Evolutionary conservation across 345 rosid genomes (phyloP).

Genomic region (Lepidium didymum): DNA sequence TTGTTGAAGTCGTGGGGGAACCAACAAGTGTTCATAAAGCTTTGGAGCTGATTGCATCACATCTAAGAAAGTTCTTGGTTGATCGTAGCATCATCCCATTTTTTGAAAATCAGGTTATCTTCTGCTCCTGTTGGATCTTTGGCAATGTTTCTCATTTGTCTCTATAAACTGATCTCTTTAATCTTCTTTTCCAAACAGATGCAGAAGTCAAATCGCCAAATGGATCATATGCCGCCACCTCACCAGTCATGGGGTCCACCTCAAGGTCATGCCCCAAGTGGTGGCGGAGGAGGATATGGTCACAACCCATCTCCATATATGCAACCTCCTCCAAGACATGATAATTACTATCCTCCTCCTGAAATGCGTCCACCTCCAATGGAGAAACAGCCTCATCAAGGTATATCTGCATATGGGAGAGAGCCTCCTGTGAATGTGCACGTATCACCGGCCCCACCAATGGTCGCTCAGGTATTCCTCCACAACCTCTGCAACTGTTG

Average conservation of each 20-base stretch:
- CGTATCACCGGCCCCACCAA: conserved; percentile 72
- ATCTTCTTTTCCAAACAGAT: conserved; percentile 39
- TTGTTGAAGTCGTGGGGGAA: conserved; percentile 91
- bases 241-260: conserved; percentile 95
- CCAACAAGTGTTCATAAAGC: conserved; percentile 79
- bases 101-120: conserved; percentile 75
- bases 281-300: conserved; percentile 68
- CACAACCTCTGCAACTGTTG: background rate
- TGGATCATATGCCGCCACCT: conserved; percentile 90
- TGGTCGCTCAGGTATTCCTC: conserved; percentile 75
- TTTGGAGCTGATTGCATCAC: conserved; percentile 90
- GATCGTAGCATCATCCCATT: conserved; percentile 88
- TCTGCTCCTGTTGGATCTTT: background rate
- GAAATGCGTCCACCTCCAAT: conserved; percentile 74
- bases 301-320: conserved; percentile 69
- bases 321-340: conserved; percentile 79
- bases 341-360: conserved; percentile 73
- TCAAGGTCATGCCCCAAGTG: conserved; percentile 67
- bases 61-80: conserved; percentile 92
- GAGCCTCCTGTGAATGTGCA: conserved; percentile 76
- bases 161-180: background rate
- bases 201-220: conserved; percentile 72
- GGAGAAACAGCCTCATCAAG: conserved; percentile 96
- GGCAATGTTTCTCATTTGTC: background rate
- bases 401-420: conserved; percentile 94